Base-by-base conservation (phyloP, 352 stramenopile species). In the Globisporangium iwayamae region DNA sequence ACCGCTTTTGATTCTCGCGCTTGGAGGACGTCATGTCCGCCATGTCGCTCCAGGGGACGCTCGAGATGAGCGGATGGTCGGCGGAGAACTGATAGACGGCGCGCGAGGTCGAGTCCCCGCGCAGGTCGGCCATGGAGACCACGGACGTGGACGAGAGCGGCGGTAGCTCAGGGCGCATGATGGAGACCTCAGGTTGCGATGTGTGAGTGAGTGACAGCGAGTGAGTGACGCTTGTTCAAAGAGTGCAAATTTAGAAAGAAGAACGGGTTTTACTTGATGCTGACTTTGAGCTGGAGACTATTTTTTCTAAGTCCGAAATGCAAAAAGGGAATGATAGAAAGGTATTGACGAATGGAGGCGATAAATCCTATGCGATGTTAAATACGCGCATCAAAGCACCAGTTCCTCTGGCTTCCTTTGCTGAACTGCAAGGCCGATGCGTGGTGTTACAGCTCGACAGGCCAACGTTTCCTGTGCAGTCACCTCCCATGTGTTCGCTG, bases 21-120 rank as follows among this genome's bases (percentile, higher is more conserved):
- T 66, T 58, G 14, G 57, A 69, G 18, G 46, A 56, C 5, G 62
- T 34, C 18, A 64, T 70, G 39, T 36, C 32, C 32, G 43, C 32
- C 28, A 50, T 25, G 56, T 52, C 56, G 25, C 47, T 52, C 56
- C 34, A 36, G 39, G 1, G 55, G n/a, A 28, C 38, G 25, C 1
- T 32, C 51, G 5, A 50, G 22, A 5, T 36, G 32, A 36, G 32
- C 32, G 32, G 43, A 9, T 20, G n/a, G 16, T 51, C 39, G 11
- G 16, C 45, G 4, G 46, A 28, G 60, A 47, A 65, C 22, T 51
- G 36, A 39, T 54, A 51, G 9, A 13, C 32, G 22, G 60, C 56
- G 50, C 50, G 53, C 50, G 60, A 54, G 48, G 60, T 60, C 60
- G 34, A 59, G 38, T 65, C 59, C 32, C 11, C 11, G 28, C 16